Base-by-base conservation (phyloP, 495 filamentous ascomycete species). In the Tetracladium marchalianum region DNA sequence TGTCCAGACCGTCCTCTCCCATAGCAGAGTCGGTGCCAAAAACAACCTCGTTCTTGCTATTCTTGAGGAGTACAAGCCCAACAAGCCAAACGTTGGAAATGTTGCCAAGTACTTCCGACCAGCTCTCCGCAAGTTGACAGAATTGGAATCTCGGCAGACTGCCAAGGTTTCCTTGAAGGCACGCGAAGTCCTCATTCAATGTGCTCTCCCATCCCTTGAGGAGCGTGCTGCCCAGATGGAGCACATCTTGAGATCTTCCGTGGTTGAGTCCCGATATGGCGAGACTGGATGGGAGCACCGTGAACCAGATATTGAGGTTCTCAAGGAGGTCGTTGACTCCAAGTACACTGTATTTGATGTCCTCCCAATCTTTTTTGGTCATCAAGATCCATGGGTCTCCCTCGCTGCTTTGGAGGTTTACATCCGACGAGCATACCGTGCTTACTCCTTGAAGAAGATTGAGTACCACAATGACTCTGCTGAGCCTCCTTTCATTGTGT, bases 291-390 rank as follows among this genome's bases (percentile, higher is more conserved):
- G 87, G 88, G 90, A 95, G 41, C 92, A 98, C 66, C 78, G 93
- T 52, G 87, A 95, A 59, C 92, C 92, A 13, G 81, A 83, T 60
- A 66, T 89, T 41, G 79, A 87, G 35, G 71, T 90, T 56, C 78
- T 98, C 63, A 92, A 94, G 69, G 92, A 98, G 62, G 92, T 98
- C 37, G 86, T 98, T 39, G 92, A 98, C 66, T 97, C 92, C 31
- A 92, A 92, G 69, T 96, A 88, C 67, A 97, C 90, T 37, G 90
- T 98, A 48, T 96, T 95, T 58, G 92, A 98, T 63, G 92, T 98
- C 5, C 65, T 98, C 46, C 84, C 90, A 8, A 78, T 81, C 35
- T 98, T 98, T 77, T 98, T 98, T 57, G 84, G 80, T 35, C 87
- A 98, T 62, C 73, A 83, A 42, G 92, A 98, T 60, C 84, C 85